Evolutionary conservation across 352 stramenopile genomes (phyloP).

Genomic region (Pythium rhizo-oryzae): DNA sequence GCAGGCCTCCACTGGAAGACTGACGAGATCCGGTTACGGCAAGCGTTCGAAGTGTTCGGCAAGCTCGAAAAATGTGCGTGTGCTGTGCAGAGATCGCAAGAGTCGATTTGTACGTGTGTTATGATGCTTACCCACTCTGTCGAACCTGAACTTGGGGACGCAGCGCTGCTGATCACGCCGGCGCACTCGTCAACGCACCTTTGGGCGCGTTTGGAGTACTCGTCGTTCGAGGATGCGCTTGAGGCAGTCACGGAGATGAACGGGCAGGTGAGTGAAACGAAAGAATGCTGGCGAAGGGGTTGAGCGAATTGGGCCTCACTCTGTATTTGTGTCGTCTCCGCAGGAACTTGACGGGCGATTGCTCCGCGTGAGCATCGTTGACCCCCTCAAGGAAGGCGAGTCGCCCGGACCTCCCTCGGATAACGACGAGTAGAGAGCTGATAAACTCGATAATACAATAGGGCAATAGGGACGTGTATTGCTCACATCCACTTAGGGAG

Average conservation of each 20-base stretch:
- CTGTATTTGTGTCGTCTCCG: not conserved
- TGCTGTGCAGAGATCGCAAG: no score
- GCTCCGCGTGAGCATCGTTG: constrained; percentile 77
- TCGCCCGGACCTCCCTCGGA: not conserved
- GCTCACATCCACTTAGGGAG: not conserved
- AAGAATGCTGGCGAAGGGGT: no score
- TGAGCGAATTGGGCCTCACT: not conserved
- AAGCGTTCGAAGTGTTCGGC: constrained; percentile 59
- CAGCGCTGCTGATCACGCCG: constrained; percentile 53
- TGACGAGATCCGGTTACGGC: constrained; percentile 64
- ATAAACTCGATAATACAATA: not conserved
- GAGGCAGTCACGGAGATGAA: constrained; percentile 79
- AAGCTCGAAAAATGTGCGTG: constrained; percentile 51
- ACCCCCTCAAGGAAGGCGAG: constrained; percentile 37
- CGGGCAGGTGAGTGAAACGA: constrained; percentile 44
- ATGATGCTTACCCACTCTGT: not conserved
- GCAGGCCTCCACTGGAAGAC: constrained; percentile 88
- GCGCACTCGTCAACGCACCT: constrained; percentile 65
- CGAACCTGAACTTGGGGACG: not conserved
- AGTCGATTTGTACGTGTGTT: no score
- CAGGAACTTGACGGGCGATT: constrained; percentile 74
- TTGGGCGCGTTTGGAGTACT: constrained; percentile 65
- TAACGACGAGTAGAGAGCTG: not conserved
- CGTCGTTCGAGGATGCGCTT: constrained; percentile 71
- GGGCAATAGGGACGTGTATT: not conserved